phyloP scores from a whole-genome alignment of 2,329 filamentous ascomycete genomes.

The Bisporella sp. region DNA sequence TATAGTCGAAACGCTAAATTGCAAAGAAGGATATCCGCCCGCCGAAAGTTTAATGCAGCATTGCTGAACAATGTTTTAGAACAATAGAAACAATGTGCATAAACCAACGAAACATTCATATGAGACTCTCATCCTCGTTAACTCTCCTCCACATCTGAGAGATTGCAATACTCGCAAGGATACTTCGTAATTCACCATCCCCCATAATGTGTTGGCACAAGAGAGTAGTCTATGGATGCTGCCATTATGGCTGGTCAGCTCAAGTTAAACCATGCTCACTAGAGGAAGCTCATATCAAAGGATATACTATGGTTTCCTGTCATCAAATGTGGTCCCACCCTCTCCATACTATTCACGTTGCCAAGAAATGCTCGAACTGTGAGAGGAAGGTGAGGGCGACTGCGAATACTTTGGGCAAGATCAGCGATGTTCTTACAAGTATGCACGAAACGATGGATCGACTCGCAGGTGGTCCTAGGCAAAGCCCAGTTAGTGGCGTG shows the following conservation, averaged over 20 bases:
- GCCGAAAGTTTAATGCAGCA: no score
- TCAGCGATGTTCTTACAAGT: background rate
- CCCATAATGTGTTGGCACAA: conserved; percentile 3
- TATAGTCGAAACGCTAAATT: no score
- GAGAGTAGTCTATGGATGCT: background rate
- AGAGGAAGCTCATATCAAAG: background rate
- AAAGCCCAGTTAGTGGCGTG: background rate
- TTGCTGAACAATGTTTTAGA: background rate
- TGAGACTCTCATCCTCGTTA: background rate
- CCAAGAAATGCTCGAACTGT: background rate
- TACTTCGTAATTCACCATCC: background rate
- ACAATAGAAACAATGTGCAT: background rate
- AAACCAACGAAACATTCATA: background rate
- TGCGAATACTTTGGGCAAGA: background rate
- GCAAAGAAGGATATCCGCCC: no score
- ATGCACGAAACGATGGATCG: background rate
- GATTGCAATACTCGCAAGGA: background rate
- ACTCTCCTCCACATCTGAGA: background rate
- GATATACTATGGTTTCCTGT: background rate
- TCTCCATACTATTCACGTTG: background rate
- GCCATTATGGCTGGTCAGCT: background rate
- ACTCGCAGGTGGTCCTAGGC: background rate
- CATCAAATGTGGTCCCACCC: background rate
- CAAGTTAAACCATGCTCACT: background rate
- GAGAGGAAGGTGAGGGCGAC: background rate